These are phyloP conservation scores for Lepiota venenata DNA, from an alignment of 768 basidiomycete genomes.

Conservation along the genomic window DNA sequence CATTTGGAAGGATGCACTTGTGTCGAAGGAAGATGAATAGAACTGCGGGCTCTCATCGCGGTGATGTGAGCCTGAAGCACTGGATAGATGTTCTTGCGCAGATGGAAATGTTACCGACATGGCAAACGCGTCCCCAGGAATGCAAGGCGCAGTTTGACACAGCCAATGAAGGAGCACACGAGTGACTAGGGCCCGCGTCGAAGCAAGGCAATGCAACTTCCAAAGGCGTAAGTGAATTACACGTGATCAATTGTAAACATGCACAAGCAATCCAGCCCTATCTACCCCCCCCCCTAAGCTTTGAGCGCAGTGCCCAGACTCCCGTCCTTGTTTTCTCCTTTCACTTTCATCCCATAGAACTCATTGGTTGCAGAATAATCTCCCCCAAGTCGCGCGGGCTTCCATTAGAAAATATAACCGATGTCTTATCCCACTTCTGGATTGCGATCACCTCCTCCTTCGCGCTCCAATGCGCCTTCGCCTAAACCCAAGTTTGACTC, in stretches of 20 bases:
- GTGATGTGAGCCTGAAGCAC: constrained; percentile 36
- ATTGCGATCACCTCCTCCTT: constrained; percentile 59
- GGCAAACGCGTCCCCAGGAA: not conserved
- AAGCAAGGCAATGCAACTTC: not conserved
- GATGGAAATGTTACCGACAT: constrained; percentile 71
- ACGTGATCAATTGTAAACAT: constrained; percentile 8
- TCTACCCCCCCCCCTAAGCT: not conserved
- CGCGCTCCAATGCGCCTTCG: constrained; percentile 60
- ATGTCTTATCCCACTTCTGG: constrained; percentile 28
- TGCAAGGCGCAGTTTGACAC: not conserved
- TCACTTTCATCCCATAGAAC: not conserved
- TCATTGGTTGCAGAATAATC: no score
- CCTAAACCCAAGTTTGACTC: constrained; percentile 65
- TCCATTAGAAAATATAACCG: not conserved
- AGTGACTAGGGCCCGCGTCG: not conserved
- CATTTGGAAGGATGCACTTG: constrained; percentile 68
- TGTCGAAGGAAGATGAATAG: constrained; percentile 60
- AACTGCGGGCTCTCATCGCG: constrained; percentile 42
- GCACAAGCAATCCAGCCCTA: constrained; percentile 15
- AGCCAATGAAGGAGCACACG: not conserved
- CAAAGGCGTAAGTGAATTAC: not conserved
- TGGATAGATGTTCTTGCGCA: not conserved
- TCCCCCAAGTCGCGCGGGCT: no score
- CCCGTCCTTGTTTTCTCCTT: not conserved
- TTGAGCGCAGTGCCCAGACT: not conserved